Base-by-base conservation (phyloP, 2,329 filamentous ascomycete genomes). In the Microcera coccophila region DNA sequence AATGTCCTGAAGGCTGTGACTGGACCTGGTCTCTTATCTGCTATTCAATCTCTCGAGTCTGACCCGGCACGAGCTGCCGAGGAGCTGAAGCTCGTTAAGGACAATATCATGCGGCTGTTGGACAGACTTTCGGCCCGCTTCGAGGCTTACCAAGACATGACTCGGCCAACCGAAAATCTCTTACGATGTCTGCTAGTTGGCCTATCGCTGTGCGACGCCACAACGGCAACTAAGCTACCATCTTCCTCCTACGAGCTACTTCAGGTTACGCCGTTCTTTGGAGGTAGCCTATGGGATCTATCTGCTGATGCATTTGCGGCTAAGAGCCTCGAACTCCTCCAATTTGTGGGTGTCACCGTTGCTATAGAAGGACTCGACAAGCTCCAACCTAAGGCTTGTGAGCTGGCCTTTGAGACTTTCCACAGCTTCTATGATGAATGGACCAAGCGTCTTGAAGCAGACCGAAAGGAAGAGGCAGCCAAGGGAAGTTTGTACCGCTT, bases 401-500 rank as follows among this genome's bases (percentile, higher is more conserved):
- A 77, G 20, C 64, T 75, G 8, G 64, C 91, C 2, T 82, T 85
- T 41, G 75, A 78, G 52, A 75, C 82, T 15, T 81, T 96, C 47
- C 79, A 86, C 39, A 72, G 71, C 14, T 84, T 94, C 57, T 95
- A 90, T 58, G 69, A 81, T 14, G 76, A 90, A 38, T 98, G 91
- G 90, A 87, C 81, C 53, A 76, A 79, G 38, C 84, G 85, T 59
- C 77, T 95, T 2, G 78, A 84, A 40, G 73, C 81, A 16, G 90
- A 96, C 50, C 85, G 88, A 55, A 81, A 83, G 55, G 79, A 86
- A 36, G 82, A 86, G 53, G 84, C 86, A 15, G 76, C 79, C 20
- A 87, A 85, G 48, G 81, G 79, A 4, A 90, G 86, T 49, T 66
- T 95, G 29, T 98, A 95, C 65, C 84, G 82, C 16, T 96, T 93